Conservation (phyloP, 805 yeast species). For the Candida nonsorbophila region DNA sequence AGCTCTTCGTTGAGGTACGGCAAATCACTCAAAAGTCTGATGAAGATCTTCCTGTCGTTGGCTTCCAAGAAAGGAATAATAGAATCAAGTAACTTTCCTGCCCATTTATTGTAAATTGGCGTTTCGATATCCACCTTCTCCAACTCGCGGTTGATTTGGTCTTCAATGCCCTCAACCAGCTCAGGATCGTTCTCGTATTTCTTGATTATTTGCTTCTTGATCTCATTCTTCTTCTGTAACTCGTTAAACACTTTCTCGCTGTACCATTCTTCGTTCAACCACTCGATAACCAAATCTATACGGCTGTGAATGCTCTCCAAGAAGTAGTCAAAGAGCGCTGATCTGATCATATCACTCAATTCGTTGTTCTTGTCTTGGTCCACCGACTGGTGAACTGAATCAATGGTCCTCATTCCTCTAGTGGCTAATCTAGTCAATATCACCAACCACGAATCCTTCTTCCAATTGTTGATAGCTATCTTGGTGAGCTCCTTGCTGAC, state of each 20-base stretch:
- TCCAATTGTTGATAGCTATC: slow-evolving; percentile 48
- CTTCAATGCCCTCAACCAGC: slow-evolving; percentile 13
- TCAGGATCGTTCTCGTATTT: slow-evolving; percentile 13
- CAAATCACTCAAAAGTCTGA: slow-evolving; percentile 79
- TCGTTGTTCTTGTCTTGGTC: slow-evolving; percentile 26
- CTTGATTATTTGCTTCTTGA: slow-evolving; percentile 13
- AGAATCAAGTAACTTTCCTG: slow-evolving; percentile 66
- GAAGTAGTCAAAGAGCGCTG: slow-evolving; percentile 66
- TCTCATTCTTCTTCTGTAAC: slow-evolving; percentile 15
- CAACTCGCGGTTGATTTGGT: slow-evolving; percentile 13
- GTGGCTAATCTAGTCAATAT: slow-evolving; percentile 74
- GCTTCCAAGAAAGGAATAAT: slow-evolving; percentile 81
- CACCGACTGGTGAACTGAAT: slow-evolving; percentile 15
- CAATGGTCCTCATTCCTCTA: slow-evolving; percentile 55
- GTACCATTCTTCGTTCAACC: slow-evolving; percentile 97
- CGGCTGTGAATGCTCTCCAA: slow-evolving; percentile 66
- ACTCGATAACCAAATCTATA: slow-evolving; percentile 73
- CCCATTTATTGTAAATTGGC: slow-evolving; percentile 62
- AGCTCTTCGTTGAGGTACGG: slow-evolving; percentile 67
- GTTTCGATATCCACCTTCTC: slow-evolving; percentile 20
- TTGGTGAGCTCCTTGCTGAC: slow-evolving; percentile 50
- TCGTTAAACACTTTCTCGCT: slow-evolving; percentile 45
- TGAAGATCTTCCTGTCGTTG: slow-evolving; percentile 71
- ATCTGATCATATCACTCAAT: slow-evolving; percentile 59
- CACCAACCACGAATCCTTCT: slow-evolving; percentile 68